Evolutionary conservation across 2,329 filamentous ascomycete genomes (phyloP).

Genomic region (Stenocarpella maydis): DNA sequence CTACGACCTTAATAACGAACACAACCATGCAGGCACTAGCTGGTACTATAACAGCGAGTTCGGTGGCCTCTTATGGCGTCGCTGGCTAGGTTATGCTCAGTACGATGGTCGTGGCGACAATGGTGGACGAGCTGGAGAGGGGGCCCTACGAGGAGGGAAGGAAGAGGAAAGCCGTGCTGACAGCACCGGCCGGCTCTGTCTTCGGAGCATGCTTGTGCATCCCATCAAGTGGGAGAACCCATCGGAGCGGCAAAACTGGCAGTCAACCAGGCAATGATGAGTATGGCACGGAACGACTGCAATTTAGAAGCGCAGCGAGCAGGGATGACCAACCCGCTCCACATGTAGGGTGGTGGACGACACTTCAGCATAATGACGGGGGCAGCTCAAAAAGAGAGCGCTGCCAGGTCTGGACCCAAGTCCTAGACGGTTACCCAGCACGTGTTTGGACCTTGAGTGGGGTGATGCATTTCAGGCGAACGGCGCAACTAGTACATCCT

Average conservation of each 20-base stretch:
- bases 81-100: slow-evolving; percentile 74
- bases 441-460: neutral
- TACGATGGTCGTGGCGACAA: slow-evolving; percentile 58
- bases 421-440: neutral
- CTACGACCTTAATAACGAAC: slow-evolving; percentile 75
- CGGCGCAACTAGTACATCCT: slow-evolving; percentile 28
- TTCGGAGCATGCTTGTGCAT: slow-evolving; percentile 82
- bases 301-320: slow-evolving; percentile 11
- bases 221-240: slow-evolving; percentile 76
- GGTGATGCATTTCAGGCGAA: slow-evolving; percentile 31
- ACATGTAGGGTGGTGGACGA: neutral
- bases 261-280: no score
- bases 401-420: neutral
- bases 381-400: neutral
- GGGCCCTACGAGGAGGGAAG: slow-evolving; percentile 59
- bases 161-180: slow-evolving; percentile 54
- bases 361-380: neutral
- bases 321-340: neutral
- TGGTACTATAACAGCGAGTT: slow-evolving; percentile 90
- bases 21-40: slow-evolving; percentile 81
- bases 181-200: slow-evolving; percentile 74
- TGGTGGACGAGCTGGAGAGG: slow-evolving; percentile 58
- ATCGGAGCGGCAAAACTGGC: slow-evolving; percentile 46
- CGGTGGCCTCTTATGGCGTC: slow-evolving; percentile 77
- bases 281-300: neutral